Evolutionary conservation across 1,139 yeast genomes (phyloP), one percentile per base, ranked within the genome.

Genomic region (Entelexis sorbosivorans): DNA sequence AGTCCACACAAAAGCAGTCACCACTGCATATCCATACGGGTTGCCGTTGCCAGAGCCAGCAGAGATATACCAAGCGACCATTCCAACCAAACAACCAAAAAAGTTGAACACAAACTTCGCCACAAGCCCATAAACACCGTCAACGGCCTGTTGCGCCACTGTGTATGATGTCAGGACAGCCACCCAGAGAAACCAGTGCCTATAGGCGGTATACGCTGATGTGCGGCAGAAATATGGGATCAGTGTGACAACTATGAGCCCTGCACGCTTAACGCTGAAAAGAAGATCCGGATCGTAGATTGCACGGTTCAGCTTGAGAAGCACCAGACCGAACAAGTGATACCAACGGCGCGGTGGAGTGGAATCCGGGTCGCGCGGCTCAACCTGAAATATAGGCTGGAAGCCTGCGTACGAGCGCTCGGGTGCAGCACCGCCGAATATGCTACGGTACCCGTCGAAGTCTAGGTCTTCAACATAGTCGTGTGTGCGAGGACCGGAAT

Each of bases 51-150:
- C 67, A 32, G 48, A 53, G 7, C 68, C 67, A 5, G 67, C 56
- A 1, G 63, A 58, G 11, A 68, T 66, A 50, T 67, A 68, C 71
- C 71, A 68, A 6, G 58, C 62, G 2, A 64, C 64, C 60, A 66
- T 57, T 0, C 66, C 71, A 9, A 64, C 51, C 6, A 64, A 50
- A 38, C 66, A 59, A 0, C 69, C 69, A 26, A 61, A 31, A 42
- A 68, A 60, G 0, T 69, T 64, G 48, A 59, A 64, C 14, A 58
- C 46, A 17, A 64, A 43, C 36, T 66, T 61, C 20, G 59, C 52
- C 2, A 63, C 24, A 36, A 64, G 58, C 1, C 63, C 64, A 43
- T 66, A 66, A 2, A 65, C 47, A 3, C 67, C 65, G 51, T 67
- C 71, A 6, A 68, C 70, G 6, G 69, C 63, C 44, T 59, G 61